phyloP scores from a whole-genome alignment of 2,329 filamentous ascomycete species.

The Claviceps quebecensis region DNA sequence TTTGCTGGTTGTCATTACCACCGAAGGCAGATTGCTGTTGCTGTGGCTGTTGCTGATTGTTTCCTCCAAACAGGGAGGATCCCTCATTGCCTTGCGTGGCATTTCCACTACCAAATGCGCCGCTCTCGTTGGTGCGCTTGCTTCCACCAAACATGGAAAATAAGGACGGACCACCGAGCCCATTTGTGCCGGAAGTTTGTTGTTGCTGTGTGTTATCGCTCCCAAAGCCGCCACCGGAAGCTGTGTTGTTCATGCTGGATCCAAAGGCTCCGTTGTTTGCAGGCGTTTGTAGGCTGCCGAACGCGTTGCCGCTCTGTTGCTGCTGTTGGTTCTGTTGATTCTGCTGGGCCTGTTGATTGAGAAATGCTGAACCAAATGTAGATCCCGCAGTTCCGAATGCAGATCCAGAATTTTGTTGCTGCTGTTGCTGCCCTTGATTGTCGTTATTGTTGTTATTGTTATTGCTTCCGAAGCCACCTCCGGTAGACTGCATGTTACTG shows the following conservation, averaged over 20 bases:
- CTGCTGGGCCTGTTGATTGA: conserved; percentile 17
- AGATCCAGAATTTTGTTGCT: conserved; percentile 14
- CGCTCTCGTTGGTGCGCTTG: conserved; percentile 22
- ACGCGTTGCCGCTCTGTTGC: conserved; percentile 26
- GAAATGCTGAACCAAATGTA: conserved; percentile 20
- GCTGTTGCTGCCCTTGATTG: conserved; percentile 14
- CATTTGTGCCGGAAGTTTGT: conserved; percentile 9
- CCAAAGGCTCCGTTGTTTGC: conserved; percentile 24
- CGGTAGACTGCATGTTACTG: conserved; percentile 16
- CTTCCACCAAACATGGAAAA: conserved; percentile 21
- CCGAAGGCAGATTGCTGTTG: conserved; percentile 34
- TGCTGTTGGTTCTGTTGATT: conserved; percentile 14
- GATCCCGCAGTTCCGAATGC: conserved; percentile 9
- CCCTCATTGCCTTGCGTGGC: conserved; percentile 21
- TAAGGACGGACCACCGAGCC: no score
- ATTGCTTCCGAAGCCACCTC: not conserved
- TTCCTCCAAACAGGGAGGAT: conserved; percentile 31
- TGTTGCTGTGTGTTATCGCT: conserved; percentile 28
- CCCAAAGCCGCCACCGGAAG: conserved; percentile 29
- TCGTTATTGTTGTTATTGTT: conserved; percentile 18
- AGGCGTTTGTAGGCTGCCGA: conserved; percentile 30
- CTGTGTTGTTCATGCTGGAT: conserved; percentile 11
- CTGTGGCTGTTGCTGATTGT: conserved; percentile 21
- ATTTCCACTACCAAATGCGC: conserved; percentile 26
- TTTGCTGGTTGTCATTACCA: conserved; percentile 22